Conservation (phyloP, 192 early-diverging fungal species). For the Backusella circina region DNA sequence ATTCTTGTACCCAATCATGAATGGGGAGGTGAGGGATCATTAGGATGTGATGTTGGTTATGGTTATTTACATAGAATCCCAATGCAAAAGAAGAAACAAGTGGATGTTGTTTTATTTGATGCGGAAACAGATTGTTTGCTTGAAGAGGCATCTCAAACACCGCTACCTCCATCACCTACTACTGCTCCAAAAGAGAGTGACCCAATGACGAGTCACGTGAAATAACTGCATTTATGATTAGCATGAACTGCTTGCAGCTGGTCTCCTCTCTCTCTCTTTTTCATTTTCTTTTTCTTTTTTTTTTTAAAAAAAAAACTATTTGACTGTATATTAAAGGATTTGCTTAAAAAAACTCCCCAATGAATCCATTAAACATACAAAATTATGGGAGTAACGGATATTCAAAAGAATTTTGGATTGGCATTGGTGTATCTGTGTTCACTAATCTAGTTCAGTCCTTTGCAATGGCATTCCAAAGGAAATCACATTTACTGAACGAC, state of each 20-base stretch:
- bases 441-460: conserved; percentile 44
- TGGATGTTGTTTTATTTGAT: neutral
- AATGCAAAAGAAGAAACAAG: conserved; percentile 1
- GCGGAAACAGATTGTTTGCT: neutral
- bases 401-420: conserved; percentile 28
- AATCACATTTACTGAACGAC: conserved; percentile 64
- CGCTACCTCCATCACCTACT: neutral
- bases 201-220: neutral
- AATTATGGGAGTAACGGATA: neutral
- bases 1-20: conserved; percentile 61
- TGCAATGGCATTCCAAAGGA: conserved; percentile 72
- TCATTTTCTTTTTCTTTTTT: neutral
- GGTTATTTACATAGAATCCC: conserved; percentile 45
- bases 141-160: neutral
- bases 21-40: conserved; percentile 68
- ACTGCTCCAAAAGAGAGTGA: neutral
- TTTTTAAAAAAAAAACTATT: neutral
- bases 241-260: neutral
- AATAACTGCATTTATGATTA: neutral
- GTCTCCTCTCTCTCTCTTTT: neutral
- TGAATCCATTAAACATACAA: neutral
- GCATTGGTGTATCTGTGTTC: conserved; percentile 16
- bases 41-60: conserved; percentile 75
- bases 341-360: neutral
- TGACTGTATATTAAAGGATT: neutral